Percentiles rank a stretch among this genome's conserved stretches.
These are phyloP conservation scores for Phlebopus sp. DNA, from an alignment of 1,284 basidiomycete genomes.

Conservation along the genomic window DNA sequence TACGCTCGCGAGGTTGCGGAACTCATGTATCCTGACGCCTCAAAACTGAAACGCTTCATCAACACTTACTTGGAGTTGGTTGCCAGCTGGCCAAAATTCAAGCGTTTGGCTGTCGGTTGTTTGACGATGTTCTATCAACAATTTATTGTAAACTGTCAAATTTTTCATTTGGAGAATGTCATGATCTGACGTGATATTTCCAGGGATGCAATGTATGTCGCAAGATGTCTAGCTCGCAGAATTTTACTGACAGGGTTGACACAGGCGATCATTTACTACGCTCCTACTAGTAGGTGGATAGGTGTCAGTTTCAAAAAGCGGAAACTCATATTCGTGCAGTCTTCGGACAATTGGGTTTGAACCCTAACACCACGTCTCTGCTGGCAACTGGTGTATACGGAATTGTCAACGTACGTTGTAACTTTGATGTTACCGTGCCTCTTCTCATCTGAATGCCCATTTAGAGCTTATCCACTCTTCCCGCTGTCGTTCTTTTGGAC, in stretches of 20 bases:
- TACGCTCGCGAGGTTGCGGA: constrained; percentile 25
- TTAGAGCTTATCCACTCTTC: constrained; percentile 28
- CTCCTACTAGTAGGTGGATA: constrained; percentile 29
- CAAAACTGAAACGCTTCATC: constrained; percentile 14
- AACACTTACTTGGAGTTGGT: constrained; percentile 27
- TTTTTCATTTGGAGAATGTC: neutral
- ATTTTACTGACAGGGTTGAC: neutral
- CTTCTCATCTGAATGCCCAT: neutral
- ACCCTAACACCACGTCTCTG: constrained; percentile 33
- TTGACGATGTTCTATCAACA: constrained; percentile 35
- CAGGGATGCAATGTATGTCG: constrained; percentile 30
- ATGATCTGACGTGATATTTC: constrained; percentile 4
- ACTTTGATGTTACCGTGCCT: neutral
- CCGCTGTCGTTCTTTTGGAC: constrained; percentile 30
- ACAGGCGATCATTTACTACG: constrained; percentile 34
- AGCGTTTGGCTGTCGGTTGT: constrained; percentile 30
- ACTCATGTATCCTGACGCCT: constrained; percentile 21
- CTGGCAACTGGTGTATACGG: constrained; percentile 33
- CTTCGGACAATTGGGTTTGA: constrained; percentile 31
- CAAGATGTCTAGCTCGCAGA: neutral
- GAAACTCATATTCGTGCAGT: constrained; percentile 16
- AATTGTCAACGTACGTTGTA: constrained; percentile 28
- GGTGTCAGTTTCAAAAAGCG: neutral
- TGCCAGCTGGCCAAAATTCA: constrained; percentile 33
- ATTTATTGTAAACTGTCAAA: constrained; percentile 27